Base-by-base conservation (phyloP, 1,284 basidiomycete genomes). In the Microbotryum violaceum region DNA sequence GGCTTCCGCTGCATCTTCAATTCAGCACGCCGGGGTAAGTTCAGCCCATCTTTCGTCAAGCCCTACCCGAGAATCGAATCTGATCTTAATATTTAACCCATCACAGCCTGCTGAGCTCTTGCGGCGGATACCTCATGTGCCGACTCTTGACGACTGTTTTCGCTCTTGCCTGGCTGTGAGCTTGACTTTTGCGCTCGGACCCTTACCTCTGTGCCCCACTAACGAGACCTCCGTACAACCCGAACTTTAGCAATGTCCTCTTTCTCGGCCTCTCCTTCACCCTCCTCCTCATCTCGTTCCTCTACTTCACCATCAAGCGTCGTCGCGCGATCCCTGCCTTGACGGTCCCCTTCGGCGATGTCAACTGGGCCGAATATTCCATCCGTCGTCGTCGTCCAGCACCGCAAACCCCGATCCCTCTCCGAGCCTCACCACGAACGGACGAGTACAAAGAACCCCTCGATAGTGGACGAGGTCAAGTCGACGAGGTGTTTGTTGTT, bases 291-390 rank as follows among this genome's bases (percentile, higher is more conserved):
- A 23, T 63, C 60, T 60, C 65, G 37, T 60, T 65, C 47, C 55
- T 66, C 45, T 57, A 69, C 60, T 67, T 65, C 47, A 58, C 63
- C 8, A 49, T 67, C 56, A 63, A 63, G 7, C 60, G 66, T 25
- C 31, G 42, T 25, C 62, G 60, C 3, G 57, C 63, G 8, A 44
- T 67, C 44, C 54, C 61, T 3, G 57, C 58, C 25, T 45, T 67
- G 42, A 25, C 49, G 14, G 62, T 58, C 14, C 60, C 66, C 16
- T 67, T 67, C 63, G 20, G n/a, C 46, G 56, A 60, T 21, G 58
- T 67, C 53, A 62, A 67, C 33, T 67, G 66, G 66, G 56, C 58
- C 49, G 55, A 57, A n/a, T 67, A 67, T 57, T 47, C 60, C 1
- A 54, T 57, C 21, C 63, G 66, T 6, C 63, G 61, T 70, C 42